Conservation (phyloP, 2,329 filamentous ascomycete species). For the Elsinoe necatrix region DNA sequence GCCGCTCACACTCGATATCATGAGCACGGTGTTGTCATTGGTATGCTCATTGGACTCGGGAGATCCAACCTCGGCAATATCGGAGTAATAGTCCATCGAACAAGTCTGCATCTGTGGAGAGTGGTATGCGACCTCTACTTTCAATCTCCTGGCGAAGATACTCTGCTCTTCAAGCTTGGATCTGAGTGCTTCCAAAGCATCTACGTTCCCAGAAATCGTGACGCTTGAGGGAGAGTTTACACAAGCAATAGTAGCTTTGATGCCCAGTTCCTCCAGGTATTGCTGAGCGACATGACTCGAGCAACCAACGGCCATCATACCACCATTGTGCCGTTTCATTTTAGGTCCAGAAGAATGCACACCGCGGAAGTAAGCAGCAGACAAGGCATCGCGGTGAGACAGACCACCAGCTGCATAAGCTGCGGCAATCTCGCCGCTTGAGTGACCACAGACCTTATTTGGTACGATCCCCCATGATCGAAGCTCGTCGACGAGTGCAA, state of each 20-base stretch:
- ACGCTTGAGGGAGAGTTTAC: slow-evolving; percentile 36
- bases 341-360: slow-evolving; percentile 1
- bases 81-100: not conserved
- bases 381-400: slow-evolving; percentile 18
- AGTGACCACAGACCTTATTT: slow-evolving; percentile 25
- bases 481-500: slow-evolving; percentile 39
- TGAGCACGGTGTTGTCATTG: not conserved
- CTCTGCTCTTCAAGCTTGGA: slow-evolving; percentile 22
- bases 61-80: too few relatives aligned
- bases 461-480: slow-evolving; percentile 20
- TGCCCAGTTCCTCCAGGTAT: slow-evolving; percentile 19
- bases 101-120: not conserved
- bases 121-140: slow-evolving; percentile 24
- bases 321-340: slow-evolving; percentile 27
- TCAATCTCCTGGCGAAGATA: slow-evolving; percentile 34
- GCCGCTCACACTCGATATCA: not conserved
- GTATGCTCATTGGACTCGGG: not conserved
- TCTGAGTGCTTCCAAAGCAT: slow-evolving; percentile 26
- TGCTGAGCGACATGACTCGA: slow-evolving; percentile 18
- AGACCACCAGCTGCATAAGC: slow-evolving; percentile 24
- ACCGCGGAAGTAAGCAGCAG: slow-evolving; percentile 22
- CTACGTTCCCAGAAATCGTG: slow-evolving; percentile 38
- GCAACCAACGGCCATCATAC: slow-evolving; percentile 22
- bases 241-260: slow-evolving; percentile 26
- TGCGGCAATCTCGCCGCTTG: slow-evolving; percentile 28